phyloP scores from a whole-genome alignment of 2,329 filamentous ascomycete genomes.

The Coniosporium tulheliwenetii region DNA sequence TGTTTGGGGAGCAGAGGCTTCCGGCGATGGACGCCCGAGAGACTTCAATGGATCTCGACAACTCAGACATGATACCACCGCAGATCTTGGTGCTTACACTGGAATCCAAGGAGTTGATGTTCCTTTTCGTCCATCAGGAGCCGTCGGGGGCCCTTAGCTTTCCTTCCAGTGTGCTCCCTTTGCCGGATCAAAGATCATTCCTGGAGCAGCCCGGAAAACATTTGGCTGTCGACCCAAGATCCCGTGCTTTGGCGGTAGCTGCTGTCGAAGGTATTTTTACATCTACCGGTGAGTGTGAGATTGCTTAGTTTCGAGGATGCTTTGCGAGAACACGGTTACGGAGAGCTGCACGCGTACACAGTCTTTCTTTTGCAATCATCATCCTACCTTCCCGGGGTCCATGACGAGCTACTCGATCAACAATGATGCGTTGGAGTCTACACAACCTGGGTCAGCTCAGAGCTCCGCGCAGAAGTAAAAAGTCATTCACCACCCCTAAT shows the following conservation, averaged over 20 bases:
- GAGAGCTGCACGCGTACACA: too few relatives aligned
- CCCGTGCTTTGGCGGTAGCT: conserved; percentile 48
- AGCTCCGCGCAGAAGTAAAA: too few relatives aligned
- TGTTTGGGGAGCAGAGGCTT: conserved; percentile 40
- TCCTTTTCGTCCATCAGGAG: conserved; percentile 48
- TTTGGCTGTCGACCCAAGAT: conserved; percentile 63
- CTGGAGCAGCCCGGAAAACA: conserved; percentile 43
- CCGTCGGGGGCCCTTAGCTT: conserved; percentile 40
- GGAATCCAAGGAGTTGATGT: conserved; percentile 56
- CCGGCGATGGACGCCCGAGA: background rate
- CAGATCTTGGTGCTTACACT: conserved; percentile 68
- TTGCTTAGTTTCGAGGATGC: too few relatives aligned
- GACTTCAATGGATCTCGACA: background rate
- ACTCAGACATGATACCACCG: conserved; percentile 39
- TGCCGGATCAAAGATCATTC: conserved; percentile 39
- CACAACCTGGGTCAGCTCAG: too few relatives aligned
- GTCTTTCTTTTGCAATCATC: too few relatives aligned
- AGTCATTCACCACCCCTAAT: too few relatives aligned
- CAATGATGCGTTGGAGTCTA: too few relatives aligned
- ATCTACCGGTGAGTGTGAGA: too few relatives aligned
- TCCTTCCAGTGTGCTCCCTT: conserved; percentile 40
- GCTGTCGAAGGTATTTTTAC: conserved; percentile 51
- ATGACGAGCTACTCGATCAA: too few relatives aligned
- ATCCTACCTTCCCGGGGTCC: too few relatives aligned
- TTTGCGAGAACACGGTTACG: too few relatives aligned